These are phyloP conservation scores for Cladobotryum mycophilum DNA, from an alignment of 2,329 filamentous ascomycete species.

Conservation along the genomic window DNA sequence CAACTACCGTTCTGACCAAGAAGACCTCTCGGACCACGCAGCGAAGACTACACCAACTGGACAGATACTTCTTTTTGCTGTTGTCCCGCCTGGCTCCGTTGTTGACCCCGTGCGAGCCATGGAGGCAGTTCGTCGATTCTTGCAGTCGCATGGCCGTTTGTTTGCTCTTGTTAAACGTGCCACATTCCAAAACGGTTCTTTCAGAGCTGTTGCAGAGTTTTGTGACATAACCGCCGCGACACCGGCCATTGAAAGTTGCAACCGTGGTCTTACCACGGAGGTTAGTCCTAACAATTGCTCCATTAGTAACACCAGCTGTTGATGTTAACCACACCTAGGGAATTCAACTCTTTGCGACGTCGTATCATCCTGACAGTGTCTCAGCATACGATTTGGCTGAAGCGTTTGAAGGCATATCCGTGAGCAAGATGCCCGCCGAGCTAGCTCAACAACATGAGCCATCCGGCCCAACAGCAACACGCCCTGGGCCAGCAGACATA, in stretches of 20 bases:
- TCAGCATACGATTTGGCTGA: slow-evolving; percentile 9
- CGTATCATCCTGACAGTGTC: slow-evolving; percentile 7
- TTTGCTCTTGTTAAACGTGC: slow-evolving; percentile 44
- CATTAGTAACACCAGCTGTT: background rate
- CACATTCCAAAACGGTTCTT: slow-evolving; percentile 35
- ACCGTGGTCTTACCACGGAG: slow-evolving; percentile 17
- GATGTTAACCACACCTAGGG: slow-evolving; percentile 13
- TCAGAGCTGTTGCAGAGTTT: slow-evolving; percentile 48
- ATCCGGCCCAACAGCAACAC: slow-evolving; percentile 5
- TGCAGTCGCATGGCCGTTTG: slow-evolving; percentile 44
- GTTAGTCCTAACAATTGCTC: slow-evolving; percentile 16
- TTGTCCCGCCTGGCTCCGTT: slow-evolving; percentile 13
- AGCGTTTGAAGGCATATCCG: slow-evolving; percentile 16
- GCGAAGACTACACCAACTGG: slow-evolving; percentile 15
- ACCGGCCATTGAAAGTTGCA: slow-evolving; percentile 33
- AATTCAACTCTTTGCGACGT: slow-evolving; percentile 19
- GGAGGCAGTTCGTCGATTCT: slow-evolving; percentile 25
- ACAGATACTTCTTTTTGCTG: slow-evolving; percentile 25
- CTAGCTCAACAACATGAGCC: slow-evolving; percentile 9
- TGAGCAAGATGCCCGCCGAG: slow-evolving; percentile 12
- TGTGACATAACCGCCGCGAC: slow-evolving; percentile 41
- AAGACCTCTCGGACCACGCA: background rate
- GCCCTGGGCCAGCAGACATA: slow-evolving; percentile 11
- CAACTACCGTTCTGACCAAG: background rate
- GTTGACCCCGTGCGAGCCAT: slow-evolving; percentile 29